phyloP scores from a whole-genome alignment of 129 eudicot species.

The Saposhnikovia divaricata region DNA sequence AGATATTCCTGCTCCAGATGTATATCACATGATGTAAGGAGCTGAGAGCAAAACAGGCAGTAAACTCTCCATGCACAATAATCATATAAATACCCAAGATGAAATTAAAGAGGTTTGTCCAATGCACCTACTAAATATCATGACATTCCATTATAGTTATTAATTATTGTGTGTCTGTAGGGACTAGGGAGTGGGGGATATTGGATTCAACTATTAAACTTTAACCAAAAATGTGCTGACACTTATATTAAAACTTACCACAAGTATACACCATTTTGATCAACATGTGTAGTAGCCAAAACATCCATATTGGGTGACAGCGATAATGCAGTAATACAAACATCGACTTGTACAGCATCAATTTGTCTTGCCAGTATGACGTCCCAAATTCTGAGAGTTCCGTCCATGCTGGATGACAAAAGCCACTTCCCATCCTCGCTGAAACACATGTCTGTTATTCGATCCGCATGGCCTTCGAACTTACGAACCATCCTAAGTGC shows the following conservation, averaged over 20 bases:
- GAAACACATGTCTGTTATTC: constrained; percentile 87
- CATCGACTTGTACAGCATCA: constrained; percentile 85
- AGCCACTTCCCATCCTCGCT: constrained; percentile 99
- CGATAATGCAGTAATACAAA: constrained; percentile 74
- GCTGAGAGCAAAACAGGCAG: background rate
- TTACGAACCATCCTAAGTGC: constrained; percentile 82
- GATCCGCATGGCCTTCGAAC: constrained; percentile 86
- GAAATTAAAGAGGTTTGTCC: background rate
- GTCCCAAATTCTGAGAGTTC: constrained; percentile 92
- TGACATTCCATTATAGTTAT: background rate
- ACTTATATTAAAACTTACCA: constrained; percentile 37
- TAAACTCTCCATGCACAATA: background rate
- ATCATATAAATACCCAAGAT: background rate
- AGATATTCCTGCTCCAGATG: background rate
- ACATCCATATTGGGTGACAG: constrained; percentile 97
- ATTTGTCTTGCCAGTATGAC: constrained; percentile 84
- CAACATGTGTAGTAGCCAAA: constrained; percentile 94
- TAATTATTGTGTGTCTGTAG: too few species aligned
- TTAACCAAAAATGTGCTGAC: background rate
- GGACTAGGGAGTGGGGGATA: too few species aligned
- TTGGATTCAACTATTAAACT: background rate
- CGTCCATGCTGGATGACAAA: constrained; percentile 97
- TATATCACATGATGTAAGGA: background rate
- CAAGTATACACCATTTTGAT: constrained; percentile 85
- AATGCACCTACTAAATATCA: background rate